Base-by-base conservation (phyloP, 352 stramenopile genomes). In the Phytophthora uliginosa region DNA sequence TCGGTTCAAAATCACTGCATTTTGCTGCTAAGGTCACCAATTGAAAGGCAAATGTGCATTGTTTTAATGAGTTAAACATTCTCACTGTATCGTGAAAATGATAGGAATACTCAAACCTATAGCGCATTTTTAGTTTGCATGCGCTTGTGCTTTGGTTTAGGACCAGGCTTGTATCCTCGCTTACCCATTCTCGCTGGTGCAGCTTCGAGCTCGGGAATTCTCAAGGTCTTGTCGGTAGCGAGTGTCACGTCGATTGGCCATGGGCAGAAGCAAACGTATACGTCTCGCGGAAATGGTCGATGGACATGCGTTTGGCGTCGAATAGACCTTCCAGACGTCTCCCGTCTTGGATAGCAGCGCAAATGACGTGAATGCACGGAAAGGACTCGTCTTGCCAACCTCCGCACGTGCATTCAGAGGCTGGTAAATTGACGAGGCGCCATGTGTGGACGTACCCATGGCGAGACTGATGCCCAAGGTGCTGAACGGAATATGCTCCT, bases 321-420 rank as follows among this genome's bases (percentile, higher is more conserved):
- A 70, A 74, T 7, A 70, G 15, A 17, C 22, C 17, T 2, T 65
- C 36, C 2, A 70, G 0, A 33, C 24, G n/a, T 0, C 13, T 20
- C 0, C 55, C 60, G 9, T 74, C 34, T 28, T 65, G 2, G 2
- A 51, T 42, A 17, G 60, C 53, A 9, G 59, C 54, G 9, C 28
- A 56, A 15, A 74, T 24, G 1, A 59, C 59, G 8, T 69, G 59
- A 7, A 74, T 58, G 40, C 59, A 74, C 6, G 66, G 51, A 56
- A 73, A 67, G 0, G 10, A 7, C 7, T 60, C 20, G 17, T 73
- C 57, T 57, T 73, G 42, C 50, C 57, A 67, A n/a, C 59, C 56
- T 17, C 50, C 58, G 18, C 58, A 67, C 8, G 66, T 73, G 7
- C 57, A 71, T 18, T 54, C 48, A 34, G 8, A 15, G 10, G 0